phyloP scores from a whole-genome alignment of 2,329 filamentous ascomycete genomes.

The Talaromyces atroroseus region DNA sequence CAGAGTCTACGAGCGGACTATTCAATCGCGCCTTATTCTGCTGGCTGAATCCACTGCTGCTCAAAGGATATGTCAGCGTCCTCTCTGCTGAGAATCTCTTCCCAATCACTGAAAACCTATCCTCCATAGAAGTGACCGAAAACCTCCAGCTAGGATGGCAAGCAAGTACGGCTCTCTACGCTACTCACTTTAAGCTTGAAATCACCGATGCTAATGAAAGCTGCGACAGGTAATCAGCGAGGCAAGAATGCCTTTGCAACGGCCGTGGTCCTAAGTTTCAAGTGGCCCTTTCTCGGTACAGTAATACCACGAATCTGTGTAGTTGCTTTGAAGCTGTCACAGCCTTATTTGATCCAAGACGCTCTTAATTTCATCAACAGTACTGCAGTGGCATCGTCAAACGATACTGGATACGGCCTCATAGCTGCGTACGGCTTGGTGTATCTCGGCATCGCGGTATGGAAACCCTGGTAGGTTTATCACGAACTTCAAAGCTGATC shows the following conservation, averaged over 20 bases:
- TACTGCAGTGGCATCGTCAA: conserved; percentile 6
- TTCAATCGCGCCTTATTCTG: conserved; percentile 41
- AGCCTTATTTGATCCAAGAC: conserved; percentile 20
- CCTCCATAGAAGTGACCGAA: background rate
- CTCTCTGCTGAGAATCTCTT: conserved; percentile 34
- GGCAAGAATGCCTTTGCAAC: conserved; percentile 5
- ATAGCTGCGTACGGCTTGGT: conserved; percentile 7
- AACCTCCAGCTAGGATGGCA: background rate
- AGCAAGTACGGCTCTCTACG: background rate
- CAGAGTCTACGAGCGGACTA: conserved; percentile 43
- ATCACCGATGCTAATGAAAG: background rate
- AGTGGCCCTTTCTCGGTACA: conserved; percentile 10
- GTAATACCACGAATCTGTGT: conserved; percentile 17
- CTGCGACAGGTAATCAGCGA: background rate
- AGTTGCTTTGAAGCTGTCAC: conserved; percentile 17
- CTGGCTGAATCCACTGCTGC: conserved; percentile 35
- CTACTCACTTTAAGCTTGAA: background rate
- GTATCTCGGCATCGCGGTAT: conserved; percentile 9
- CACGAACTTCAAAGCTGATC: too few species aligned
- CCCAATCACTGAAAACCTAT: conserved; percentile 24
- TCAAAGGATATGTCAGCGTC: conserved; percentile 28
- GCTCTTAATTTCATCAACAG: conserved; percentile 16
- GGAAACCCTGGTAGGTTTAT: too few species aligned
- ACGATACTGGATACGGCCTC: conserved; percentile 8
- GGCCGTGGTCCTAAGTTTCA: background rate